Conservation (phyloP, 2,329 filamentous ascomycete genomes). For the Aspergillus novofumigatus region DNA sequence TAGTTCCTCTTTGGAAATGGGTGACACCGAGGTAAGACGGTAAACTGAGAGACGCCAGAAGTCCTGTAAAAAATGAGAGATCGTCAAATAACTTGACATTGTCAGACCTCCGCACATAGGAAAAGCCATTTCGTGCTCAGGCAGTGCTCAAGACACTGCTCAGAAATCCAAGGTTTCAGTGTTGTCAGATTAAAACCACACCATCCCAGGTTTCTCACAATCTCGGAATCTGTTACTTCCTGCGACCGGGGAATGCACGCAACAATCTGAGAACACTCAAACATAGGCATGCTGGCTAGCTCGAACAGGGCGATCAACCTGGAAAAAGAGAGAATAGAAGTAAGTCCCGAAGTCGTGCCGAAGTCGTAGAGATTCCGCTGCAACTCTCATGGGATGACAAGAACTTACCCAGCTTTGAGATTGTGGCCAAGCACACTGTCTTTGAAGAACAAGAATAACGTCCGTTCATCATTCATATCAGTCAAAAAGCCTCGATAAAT, state of each 20-base stretch:
- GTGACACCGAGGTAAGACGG: neutral
- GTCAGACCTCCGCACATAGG: slow-evolving; percentile 78
- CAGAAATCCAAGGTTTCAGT: slow-evolving; percentile 64
- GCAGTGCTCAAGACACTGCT: slow-evolving; percentile 54
- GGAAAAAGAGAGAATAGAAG: neutral
- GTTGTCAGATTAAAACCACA: slow-evolving; percentile 84
- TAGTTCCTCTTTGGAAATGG: neutral
- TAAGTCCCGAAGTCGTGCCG: neutral
- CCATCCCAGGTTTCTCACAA: slow-evolving; percentile 81
- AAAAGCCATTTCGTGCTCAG: slow-evolving; percentile 80
- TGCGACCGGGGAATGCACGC: slow-evolving; percentile 74
- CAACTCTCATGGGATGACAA: neutral
- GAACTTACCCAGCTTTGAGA: slow-evolving; percentile 77
- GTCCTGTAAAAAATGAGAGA: neutral
- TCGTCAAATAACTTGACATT: neutral
- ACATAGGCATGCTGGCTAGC: slow-evolving; percentile 66
- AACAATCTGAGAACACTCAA: slow-evolving; percentile 73
- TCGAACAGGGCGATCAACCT: slow-evolving; percentile 89
- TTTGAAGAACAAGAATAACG: slow-evolving; percentile 87
- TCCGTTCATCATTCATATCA: slow-evolving; percentile 64
- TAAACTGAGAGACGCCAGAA: neutral
- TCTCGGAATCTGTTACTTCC: slow-evolving; percentile 57
- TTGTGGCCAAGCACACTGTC: slow-evolving; percentile 66
- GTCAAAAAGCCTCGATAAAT: slow-evolving; percentile 84
- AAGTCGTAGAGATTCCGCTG: neutral